Base-by-base conservation (phyloP, 257 asterid species). In the Datura wrightii region DNA sequence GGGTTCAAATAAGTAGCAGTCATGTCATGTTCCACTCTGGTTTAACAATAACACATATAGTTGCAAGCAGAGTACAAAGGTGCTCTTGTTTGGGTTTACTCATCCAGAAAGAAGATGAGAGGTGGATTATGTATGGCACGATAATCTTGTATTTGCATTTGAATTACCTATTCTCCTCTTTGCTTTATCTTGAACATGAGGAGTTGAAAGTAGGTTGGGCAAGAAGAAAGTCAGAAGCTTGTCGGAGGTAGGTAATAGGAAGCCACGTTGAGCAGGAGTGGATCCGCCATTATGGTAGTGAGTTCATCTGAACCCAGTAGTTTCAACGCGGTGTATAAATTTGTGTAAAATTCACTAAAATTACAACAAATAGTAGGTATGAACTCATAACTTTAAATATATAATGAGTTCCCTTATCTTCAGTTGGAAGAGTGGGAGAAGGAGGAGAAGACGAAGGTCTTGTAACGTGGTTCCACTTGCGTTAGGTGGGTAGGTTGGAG, bases 51-150 rank as follows among this genome's bases (percentile, higher is more conserved):
- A 69, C 79, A 41, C 39, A 44, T 71, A 44, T 16, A 41, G 37
- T 44, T 46, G 10, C 79, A 44, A 72, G 59, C 19, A 2, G 18
- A 71, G 80, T 50, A 72, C 59, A 46, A 48, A 48, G 80, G 42
- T 72, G 59, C 41, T 72, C 8, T 71, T 71, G 59, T 72, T 72
- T 72, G 59, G 80, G 42, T 69, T 69, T 69, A 69, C 79, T 46
- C n/a, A n/a, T 46, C 58, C 59, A 44, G 59, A 44, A 72, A 13
- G 80, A 59, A 72, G 80, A 46, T 42, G 18, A 42, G 53, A n/a
- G 37, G 39, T 71, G 37, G 4, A 71, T 71, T n/a, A 42, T 71
- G 55, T 71, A 39, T 44, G 80, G 80, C 42, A 8, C 5, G 42
- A 72, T 7, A 19, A 72, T 72, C 42, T 19, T 72, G 42, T 72